phyloP scores from a whole-genome alignment of 2,329 filamentous ascomycete genomes.

The Fusarium acutatum region DNA sequence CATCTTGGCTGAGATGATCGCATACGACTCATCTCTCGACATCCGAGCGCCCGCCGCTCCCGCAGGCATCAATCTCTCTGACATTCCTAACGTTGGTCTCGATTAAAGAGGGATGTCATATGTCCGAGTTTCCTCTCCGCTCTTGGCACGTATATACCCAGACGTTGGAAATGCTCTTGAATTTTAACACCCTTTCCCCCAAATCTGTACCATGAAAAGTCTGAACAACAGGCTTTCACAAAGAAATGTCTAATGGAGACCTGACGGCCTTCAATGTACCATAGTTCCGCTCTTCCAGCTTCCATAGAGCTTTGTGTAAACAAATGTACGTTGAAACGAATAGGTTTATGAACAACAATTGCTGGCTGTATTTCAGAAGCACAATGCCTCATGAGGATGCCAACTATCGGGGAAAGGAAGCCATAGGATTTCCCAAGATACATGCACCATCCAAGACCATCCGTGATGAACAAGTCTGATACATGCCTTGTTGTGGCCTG shows the following conservation, averaged over 20 bases:
- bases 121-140: slow-evolving; percentile 27
- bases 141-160: slow-evolving; percentile 28
- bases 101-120: slow-evolving; percentile 53
- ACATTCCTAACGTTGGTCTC: slow-evolving; percentile 62
- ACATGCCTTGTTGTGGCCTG: neutral
- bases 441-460: neutral
- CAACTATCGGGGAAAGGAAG: neutral
- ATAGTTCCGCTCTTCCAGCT: slow-evolving; percentile 51
- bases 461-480: neutral
- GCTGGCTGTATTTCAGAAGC: slow-evolving; percentile 44
- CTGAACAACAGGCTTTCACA: slow-evolving; percentile 21
- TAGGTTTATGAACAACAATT: slow-evolving; percentile 45
- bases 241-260: slow-evolving; percentile 40
- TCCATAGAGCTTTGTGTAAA: slow-evolving; percentile 55
- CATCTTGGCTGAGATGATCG: slow-evolving; percentile 97
- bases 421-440: neutral
- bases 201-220: slow-evolving; percentile 22
- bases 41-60: slow-evolving; percentile 56
- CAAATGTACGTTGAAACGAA: slow-evolving; percentile 48
- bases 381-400: slow-evolving; percentile 31
- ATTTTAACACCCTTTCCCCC: slow-evolving; percentile 11
- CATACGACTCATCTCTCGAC: slow-evolving; percentile 80
- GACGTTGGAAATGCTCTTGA: slow-evolving; percentile 32
- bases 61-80: slow-evolving; percentile 54
- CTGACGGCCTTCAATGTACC: slow-evolving; percentile 50